Evolutionary conservation across 106 monocot genomes (phyloP), one percentile per base, ranked within the genome.

Genomic region (Phalaenopsis aphrodite): DNA sequence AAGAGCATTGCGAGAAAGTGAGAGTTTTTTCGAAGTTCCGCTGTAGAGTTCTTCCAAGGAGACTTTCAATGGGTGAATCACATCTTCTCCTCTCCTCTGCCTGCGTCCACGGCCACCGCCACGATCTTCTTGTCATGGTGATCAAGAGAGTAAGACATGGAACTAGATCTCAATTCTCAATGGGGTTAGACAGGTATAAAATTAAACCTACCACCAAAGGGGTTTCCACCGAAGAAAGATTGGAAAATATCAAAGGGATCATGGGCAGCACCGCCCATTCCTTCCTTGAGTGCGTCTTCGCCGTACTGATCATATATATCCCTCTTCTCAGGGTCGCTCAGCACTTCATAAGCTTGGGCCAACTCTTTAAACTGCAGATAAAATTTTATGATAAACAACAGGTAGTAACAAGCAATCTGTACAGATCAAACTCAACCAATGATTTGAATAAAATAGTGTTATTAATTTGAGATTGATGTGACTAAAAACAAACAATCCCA

Each of bases 241-340:
- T 91, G 88, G 90, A 96, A 96, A 56, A 96, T 96, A 55, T 96
- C 96, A 66, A 96, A 96, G 30, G 96, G 96, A 47, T 96, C 90
- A 72, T 86, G 89, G 41, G 73, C 81, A 6, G 82, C 84, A 14
- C 91, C 93, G n/a, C 89, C 93, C 88, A 93, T 87, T 87, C 93
- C 95, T 80, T 93, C 95, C 87, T 96, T 96, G 69, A 96, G 91
- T 8, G 95, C 95, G 88, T 96, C 95, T 79, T 96, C 95, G 37
- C 95, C 95, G 78, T 93, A 96, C 43, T 96, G 91, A 55, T 96
- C 95, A 83, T 96, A 96, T 42, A 96, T 96, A 55, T 96, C 95
- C 81, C 95, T 89, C 79, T 96, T 96, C 56, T 93, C 96, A 36
- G 96, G 94, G 75, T 97, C 96, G 79, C 94, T 97, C 41, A 97